Percentiles rank a stretch among this genome's conserved stretches.
Conservation (phyloP, 1,139 yeast species). For the Magnusiomyces suaveolens region DNA sequence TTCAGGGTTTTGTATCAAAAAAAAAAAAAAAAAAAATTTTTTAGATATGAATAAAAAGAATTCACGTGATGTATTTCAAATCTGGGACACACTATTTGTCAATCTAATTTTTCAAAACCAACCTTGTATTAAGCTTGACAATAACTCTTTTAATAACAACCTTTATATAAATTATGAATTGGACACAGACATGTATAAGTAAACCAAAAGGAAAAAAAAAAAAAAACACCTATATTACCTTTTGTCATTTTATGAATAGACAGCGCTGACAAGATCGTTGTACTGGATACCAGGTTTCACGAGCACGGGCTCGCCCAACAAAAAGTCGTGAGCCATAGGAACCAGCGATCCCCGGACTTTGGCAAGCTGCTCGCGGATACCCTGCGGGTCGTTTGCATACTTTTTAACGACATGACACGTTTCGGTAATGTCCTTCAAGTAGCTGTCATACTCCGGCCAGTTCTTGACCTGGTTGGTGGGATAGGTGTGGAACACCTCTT, state of each 20-base stretch:
- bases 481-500: conserved; percentile 17
- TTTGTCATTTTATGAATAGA: conserved; percentile 16
- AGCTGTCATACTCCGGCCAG: conserved; percentile 15
- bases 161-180: too few species aligned
- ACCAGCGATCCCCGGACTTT: conserved; percentile 14
- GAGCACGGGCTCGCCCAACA: conserved; percentile 15
- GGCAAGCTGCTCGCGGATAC: conserved; percentile 12
- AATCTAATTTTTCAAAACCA: too few species aligned
- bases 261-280: conserved; percentile 16
- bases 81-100: too few species aligned
- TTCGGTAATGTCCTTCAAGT: conserved; percentile 8
- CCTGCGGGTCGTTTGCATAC: conserved; percentile 12
- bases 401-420: conserved; percentile 15
- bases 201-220: too few species aligned
- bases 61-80: too few species aligned
- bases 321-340: conserved; percentile 18
- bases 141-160: too few species aligned
- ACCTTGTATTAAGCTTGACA: too few species aligned
- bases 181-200: too few species aligned
- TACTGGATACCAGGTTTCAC: conserved; percentile 18
- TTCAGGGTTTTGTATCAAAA: too few species aligned
- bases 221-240: background rate
- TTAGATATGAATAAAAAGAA: too few species aligned
- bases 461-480: conserved; percentile 16
- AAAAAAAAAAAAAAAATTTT: too few species aligned